Conservation (phyloP, 805 yeast genomes). For the Candida insectalens region DNA sequence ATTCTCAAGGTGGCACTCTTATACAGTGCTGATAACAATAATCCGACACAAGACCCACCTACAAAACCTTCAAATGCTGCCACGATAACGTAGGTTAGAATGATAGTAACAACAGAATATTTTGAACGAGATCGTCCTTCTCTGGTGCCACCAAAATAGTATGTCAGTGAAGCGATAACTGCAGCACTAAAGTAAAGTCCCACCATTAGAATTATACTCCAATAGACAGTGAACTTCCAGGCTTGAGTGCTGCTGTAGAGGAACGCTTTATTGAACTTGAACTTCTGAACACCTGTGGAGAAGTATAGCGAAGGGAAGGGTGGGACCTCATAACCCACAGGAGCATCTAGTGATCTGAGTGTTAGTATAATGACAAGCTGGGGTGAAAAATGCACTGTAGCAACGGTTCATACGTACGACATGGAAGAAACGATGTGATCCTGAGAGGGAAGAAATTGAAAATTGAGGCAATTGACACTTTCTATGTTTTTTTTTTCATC, state of each 20-base stretch:
- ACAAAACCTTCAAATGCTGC: constrained; percentile 60
- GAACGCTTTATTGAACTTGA: constrained; percentile 36
- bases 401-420: too few relatives aligned
- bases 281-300: constrained; percentile 37
- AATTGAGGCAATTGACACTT: too few relatives aligned
- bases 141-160: constrained; percentile 23
- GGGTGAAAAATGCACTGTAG: too few relatives aligned
- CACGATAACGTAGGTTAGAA: constrained; percentile 32
- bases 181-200: constrained; percentile 62
- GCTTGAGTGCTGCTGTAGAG: constrained; percentile 65
- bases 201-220: constrained; percentile 67
- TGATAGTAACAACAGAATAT: constrained; percentile 31
- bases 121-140: constrained; percentile 2
- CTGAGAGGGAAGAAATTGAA: too few relatives aligned
- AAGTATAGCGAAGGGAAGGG: constrained; percentile 71
- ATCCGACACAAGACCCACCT: constrained; percentile 70
- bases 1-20: constrained; percentile 72
- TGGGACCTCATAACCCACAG: constrained; percentile 78
- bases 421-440: too few relatives aligned
- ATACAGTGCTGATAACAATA: constrained; percentile 66
- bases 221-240: constrained; percentile 73
- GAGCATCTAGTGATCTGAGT: too few relatives aligned
- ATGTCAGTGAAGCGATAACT: constrained; percentile 42
- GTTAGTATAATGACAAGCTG: too few relatives aligned
- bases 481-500: too few relatives aligned